Percentiles rank a stretch among this genome's conserved stretches.
Conservation (phyloP, 1,284 basidiomycete species). For the Marasmius oreades region DNA sequence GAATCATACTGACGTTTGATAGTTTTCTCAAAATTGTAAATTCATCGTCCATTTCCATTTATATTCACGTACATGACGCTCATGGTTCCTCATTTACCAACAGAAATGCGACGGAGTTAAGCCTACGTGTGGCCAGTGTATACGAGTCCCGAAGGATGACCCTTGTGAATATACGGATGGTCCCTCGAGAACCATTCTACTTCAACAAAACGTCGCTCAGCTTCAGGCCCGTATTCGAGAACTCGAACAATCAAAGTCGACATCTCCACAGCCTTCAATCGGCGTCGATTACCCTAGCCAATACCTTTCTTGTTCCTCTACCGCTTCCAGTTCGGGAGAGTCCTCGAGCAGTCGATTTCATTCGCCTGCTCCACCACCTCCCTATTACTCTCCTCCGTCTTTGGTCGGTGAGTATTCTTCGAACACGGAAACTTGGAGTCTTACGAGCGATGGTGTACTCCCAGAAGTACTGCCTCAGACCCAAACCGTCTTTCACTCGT, state of each 20-base stretch:
- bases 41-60: too few species aligned
- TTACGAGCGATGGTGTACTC: too few species aligned
- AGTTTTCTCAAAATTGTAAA: conserved; percentile 1
- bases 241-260: conserved; percentile 12
- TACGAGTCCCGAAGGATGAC: conserved; percentile 18
- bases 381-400: not conserved
- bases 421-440: too few species aligned
- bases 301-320: conserved; percentile 2
- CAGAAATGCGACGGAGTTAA: conserved; percentile 22
- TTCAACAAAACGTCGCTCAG: conserved; percentile 17
- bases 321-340: conserved; percentile 4
- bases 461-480: too few species aligned
- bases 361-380: not conserved
- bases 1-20: not conserved
- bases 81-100: not conserved
- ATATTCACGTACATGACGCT: not conserved
- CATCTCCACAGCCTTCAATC: not conserved
- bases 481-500: too few species aligned
- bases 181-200: conserved; percentile 17
- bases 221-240: conserved; percentile 18
- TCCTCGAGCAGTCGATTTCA: not conserved
- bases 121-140: conserved; percentile 21
- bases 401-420: not conserved
- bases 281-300: not conserved
- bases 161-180: conserved; percentile 21